These are phyloP conservation scores for Erodium maritimum DNA, from an alignment of 345 rosid genomes.

Conservation along the genomic window DNA sequence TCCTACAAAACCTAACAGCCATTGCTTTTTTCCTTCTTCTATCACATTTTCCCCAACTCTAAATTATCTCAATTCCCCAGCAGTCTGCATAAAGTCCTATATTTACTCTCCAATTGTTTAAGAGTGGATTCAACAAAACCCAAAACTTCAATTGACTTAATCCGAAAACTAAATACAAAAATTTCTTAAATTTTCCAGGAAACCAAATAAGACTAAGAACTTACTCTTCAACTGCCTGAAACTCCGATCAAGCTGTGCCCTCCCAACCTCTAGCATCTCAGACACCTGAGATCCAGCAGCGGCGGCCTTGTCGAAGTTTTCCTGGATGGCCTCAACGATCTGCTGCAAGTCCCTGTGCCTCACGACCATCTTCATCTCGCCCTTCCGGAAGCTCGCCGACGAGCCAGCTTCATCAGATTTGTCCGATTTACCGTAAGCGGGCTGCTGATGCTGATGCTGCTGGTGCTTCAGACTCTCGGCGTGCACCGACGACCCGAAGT, in stretches of 20 bases:
- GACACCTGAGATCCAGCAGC: constrained; percentile 69
- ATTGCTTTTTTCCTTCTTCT: too few species aligned
- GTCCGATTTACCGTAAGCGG: constrained; percentile 17
- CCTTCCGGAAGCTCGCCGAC: constrained; percentile 5
- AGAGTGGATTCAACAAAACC: too few species aligned
- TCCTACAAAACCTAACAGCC: too few species aligned
- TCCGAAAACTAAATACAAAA: background rate
- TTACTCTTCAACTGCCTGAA: constrained; percentile 83
- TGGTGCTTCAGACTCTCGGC: constrained; percentile 14
- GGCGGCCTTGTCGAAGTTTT: constrained; percentile 76
- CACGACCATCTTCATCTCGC: constrained; percentile 72
- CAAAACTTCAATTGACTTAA: background rate
- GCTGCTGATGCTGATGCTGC: constrained; percentile 6
- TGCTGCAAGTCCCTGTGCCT: constrained; percentile 91
- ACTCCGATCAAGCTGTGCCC: constrained; percentile 89
- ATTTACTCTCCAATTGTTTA: too few species aligned
- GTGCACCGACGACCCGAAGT: constrained; percentile 41
- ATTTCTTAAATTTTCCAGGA: background rate
- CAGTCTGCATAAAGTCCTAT: too few species aligned
- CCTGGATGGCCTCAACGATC: constrained; percentile 71
- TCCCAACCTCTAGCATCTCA: constrained; percentile 71
- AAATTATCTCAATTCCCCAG: too few species aligned
- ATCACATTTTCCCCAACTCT: too few species aligned
- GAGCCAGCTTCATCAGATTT: constrained; percentile 42
- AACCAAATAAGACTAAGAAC: constrained; percentile 5